phyloP scores from a whole-genome alignment of 495 filamentous ascomycete genomes.

The Aspergillus mulundensis region DNA sequence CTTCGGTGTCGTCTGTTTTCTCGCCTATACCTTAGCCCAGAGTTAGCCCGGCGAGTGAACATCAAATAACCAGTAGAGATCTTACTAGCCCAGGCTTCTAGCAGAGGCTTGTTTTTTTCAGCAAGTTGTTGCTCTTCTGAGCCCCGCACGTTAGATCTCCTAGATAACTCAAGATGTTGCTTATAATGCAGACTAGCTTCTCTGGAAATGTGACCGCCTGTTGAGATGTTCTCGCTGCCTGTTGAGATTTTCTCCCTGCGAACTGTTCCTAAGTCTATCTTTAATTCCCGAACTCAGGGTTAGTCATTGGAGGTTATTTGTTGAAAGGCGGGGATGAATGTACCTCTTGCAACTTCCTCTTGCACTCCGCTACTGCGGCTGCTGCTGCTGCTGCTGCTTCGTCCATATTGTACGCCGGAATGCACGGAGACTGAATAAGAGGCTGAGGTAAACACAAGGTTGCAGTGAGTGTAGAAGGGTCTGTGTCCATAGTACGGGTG shows the following conservation, averaged over 20 bases:
- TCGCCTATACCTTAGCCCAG: slow-evolving; percentile 24
- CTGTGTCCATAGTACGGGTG: background rate
- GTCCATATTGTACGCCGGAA: background rate
- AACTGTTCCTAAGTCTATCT: slow-evolving; percentile 35
- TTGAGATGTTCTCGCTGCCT: slow-evolving; percentile 5
- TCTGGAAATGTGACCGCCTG: too few species aligned
- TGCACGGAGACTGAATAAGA: background rate
- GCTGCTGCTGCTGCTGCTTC: too few species aligned
- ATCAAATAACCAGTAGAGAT: background rate
- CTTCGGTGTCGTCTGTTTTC: slow-evolving; percentile 22
- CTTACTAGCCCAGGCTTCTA: slow-evolving; percentile 33
- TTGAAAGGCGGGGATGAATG: background rate
- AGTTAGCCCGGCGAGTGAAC: background rate
- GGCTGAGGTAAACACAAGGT: background rate
- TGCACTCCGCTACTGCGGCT: slow-evolving; percentile 20
- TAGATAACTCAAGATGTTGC: slow-evolving; percentile 25
- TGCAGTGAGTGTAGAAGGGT: background rate
- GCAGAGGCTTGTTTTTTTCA: slow-evolving; percentile 11
- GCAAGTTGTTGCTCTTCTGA: slow-evolving; percentile 20
- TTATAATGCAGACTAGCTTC: too few species aligned
- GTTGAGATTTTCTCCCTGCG: slow-evolving; percentile 30
- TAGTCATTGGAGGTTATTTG: background rate
- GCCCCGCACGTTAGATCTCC: slow-evolving; percentile 22
- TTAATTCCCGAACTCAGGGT: background rate
- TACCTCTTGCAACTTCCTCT: slow-evolving; percentile 31